Conservation (phyloP, 306 rosid genomes). For the Albizia julibrissin region DNA sequence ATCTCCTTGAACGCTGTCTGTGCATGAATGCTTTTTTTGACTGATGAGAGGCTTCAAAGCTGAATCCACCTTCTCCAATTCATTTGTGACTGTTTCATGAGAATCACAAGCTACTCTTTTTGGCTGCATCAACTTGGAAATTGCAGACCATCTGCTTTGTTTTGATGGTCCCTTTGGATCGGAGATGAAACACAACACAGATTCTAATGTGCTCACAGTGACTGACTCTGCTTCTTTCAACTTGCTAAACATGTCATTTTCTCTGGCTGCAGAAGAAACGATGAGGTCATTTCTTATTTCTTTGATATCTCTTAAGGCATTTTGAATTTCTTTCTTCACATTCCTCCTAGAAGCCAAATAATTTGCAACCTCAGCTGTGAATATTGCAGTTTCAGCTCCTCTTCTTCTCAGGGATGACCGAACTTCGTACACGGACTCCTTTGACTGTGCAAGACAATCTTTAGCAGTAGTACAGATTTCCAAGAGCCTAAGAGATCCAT, state of each 20-base stretch:
- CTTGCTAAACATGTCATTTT: neutral
- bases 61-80: neutral
- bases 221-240: neutral
- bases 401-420: constrained; percentile 25
- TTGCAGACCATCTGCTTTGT: constrained; percentile 17
- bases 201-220: neutral
- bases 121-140: constrained; percentile 35
- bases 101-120: constrained; percentile 12
- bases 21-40: constrained; percentile 16
- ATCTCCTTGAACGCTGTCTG: neutral
- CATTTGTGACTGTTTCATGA: neutral
- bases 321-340: constrained; percentile 12
- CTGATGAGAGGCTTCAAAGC: neutral
- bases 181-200: neutral
- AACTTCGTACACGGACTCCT: constrained; percentile 16
- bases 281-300: neutral
- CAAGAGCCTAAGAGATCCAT: constrained; percentile 34
- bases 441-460: constrained; percentile 29
- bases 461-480: constrained; percentile 18
- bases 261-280: neutral
- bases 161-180: constrained; percentile 19
- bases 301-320: constrained; percentile 13
- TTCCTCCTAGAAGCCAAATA: constrained; percentile 29
- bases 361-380: constrained; percentile 16
- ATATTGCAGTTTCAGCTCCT: neutral